Evolutionary conservation across 208 protist species (phyloP).

Genomic region (Leishmania lainsoni): DNA sequence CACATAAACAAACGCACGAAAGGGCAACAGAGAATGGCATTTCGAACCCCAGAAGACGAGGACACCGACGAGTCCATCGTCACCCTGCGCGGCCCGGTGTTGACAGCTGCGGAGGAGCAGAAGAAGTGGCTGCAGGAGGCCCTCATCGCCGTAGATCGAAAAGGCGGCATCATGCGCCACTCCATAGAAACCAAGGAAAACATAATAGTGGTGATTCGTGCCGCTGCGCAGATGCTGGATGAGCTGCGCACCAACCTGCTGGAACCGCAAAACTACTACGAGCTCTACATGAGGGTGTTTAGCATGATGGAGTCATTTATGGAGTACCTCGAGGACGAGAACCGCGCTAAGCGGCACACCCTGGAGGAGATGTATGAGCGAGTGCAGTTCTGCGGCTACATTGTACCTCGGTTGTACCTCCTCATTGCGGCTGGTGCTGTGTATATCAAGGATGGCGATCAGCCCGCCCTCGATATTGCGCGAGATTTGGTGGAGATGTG

Average conservation of each 20-base stretch:
- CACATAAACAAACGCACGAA: neutral
- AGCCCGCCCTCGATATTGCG: slow-evolving; percentile 94
- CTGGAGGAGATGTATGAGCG: slow-evolving; percentile 96
- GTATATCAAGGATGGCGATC: slow-evolving; percentile 92
- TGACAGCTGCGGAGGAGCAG: slow-evolving; percentile 91
- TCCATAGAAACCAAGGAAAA: slow-evolving; percentile 63
- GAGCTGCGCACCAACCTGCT: slow-evolving; percentile 96
- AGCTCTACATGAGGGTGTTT: slow-evolving; percentile 96
- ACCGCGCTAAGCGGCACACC: slow-evolving; percentile 25
- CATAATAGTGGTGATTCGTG: slow-evolving; percentile 43
- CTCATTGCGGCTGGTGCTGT: slow-evolving; percentile 95
- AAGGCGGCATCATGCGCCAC: slow-evolving; percentile 79
- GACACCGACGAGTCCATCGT: slow-evolving; percentile 30
- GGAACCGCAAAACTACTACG: slow-evolving; percentile 98
- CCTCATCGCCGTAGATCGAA: slow-evolving; percentile 63
- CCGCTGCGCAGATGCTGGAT: slow-evolving; percentile 88
- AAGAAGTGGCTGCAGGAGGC: slow-evolving; percentile 89
- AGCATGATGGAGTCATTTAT: slow-evolving; percentile 92
- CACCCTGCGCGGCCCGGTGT: slow-evolving; percentile 55
- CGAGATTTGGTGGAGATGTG: slow-evolving; percentile 99
- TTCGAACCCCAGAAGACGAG: slow-evolving; percentile 16
- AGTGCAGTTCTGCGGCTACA: slow-evolving; percentile 97
- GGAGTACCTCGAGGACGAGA: slow-evolving; percentile 88
- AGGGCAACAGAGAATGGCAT: slow-evolving; percentile 12
- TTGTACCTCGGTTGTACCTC: slow-evolving; percentile 98